Base-by-base conservation (phyloP, 2,329 filamentous ascomycete genomes). In the Ascosphaera aggregata region DNA sequence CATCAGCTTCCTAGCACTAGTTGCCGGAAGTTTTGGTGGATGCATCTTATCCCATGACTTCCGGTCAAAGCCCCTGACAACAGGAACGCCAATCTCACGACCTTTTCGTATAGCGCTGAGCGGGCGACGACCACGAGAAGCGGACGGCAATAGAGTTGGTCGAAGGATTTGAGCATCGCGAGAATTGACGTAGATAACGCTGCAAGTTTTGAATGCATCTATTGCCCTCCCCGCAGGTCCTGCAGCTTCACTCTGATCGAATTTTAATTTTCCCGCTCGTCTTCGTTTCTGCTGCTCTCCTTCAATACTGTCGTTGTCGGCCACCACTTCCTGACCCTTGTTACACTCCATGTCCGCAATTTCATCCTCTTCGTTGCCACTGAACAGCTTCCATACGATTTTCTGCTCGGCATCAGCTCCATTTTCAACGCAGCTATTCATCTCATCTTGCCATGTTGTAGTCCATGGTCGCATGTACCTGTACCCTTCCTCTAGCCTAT, bases 381-480 rank as follows among this genome's bases (percentile, higher is more conserved):
- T 94, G 11, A 31, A 31, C 7, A 95, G 60, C 27, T 66, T 73
- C 55, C 93, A 74, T 0, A 80, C 71, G 5, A 94, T 76, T 54
- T 95, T 95, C 58, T 89, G 77, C 56, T 98, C 89, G 1, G 86
- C 89, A 8, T 77, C 64, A 1, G 86, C 76, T 1, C 89, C 89
- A 41, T 94, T 81, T 38, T 93, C 81, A 4, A 93, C 66, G 3
- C 89, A 91, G 55, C 82, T 92, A 45, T 77, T 74, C 5, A 98
- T 62, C 56, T 98, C 86, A 50, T 94, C 85, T 39, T 68, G 69
- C 84, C 89, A 98, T 1, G 86, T 93, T 48, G 89, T 73, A 1
- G 80, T 84, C 76, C 86, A 93, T 0, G 82, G 81, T 40, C 74
- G 75, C 38, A 95, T 63, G 49, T 92, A 81, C 41, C 77, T 63